phyloP scores from a whole-genome alignment of 2,329 filamentous ascomycete species.

The Ascochyta koolunga region DNA sequence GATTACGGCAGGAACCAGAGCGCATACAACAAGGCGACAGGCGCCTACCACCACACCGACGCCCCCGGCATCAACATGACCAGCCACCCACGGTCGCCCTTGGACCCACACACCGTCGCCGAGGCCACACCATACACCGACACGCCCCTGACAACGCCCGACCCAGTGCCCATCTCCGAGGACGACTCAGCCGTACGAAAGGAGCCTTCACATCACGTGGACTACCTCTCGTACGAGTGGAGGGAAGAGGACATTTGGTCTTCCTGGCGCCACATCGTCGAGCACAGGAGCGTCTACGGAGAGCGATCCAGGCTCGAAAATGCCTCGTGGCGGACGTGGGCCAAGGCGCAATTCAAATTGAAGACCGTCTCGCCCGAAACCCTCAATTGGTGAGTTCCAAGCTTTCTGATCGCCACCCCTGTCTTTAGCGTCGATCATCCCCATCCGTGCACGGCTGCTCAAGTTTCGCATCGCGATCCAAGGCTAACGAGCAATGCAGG shows the following conservation, averaged over 20 bases:
- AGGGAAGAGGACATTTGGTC: slow-evolving; percentile 96
- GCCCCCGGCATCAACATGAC: slow-evolving; percentile 25
- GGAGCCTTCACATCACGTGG: slow-evolving; percentile 86
- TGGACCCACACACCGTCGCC: slow-evolving; percentile 46
- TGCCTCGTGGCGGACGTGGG: slow-evolving; percentile 96
- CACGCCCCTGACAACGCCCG: slow-evolving; percentile 61
- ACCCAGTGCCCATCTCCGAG: slow-evolving; percentile 63
- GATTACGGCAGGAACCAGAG: slow-evolving; percentile 43
- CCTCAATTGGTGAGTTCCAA: slow-evolving; percentile 79
- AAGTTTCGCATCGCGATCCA: slow-evolving; percentile 4
- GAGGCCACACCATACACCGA: slow-evolving; percentile 49
- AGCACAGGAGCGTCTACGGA: slow-evolving; percentile 76
- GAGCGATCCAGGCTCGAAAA: slow-evolving; percentile 88
- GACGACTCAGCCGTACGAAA: slow-evolving; percentile 79
- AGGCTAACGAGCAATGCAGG: slow-evolving; percentile 61
- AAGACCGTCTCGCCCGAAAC: slow-evolving; percentile 89
- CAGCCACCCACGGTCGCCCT: slow-evolving; percentile 29
- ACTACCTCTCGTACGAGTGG: slow-evolving; percentile 93
- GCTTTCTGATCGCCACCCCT: slow-evolving; percentile 30
- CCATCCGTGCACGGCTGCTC: slow-evolving; percentile 30
- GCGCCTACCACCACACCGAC: slow-evolving; percentile 17
- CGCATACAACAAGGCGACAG: slow-evolving; percentile 21
- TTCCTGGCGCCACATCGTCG: slow-evolving; percentile 92
- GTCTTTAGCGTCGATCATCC: slow-evolving; percentile 34
- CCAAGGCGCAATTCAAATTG: slow-evolving; percentile 86